Evolutionary conservation across 805 yeast species (phyloP).

Genomic region (Hanseniaspora guilliermondii): DNA sequence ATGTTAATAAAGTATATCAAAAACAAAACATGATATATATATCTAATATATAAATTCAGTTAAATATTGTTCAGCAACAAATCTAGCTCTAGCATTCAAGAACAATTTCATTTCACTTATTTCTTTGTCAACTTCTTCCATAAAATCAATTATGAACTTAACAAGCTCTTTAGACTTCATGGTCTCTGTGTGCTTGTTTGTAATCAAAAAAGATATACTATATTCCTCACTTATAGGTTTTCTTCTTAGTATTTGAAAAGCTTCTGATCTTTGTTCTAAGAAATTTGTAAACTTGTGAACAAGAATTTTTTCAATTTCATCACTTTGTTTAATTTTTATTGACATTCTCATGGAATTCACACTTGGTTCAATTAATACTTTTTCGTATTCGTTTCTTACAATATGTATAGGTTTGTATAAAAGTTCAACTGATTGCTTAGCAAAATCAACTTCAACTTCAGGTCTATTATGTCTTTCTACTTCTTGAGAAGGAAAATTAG

Average conservation of each 20-base stretch:
- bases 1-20: no score
- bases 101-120: slow-evolving; percentile 96
- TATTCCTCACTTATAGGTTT: slow-evolving; percentile 71
- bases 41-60: slow-evolving; percentile 62
- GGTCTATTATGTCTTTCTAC: slow-evolving; percentile 97
- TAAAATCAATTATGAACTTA: slow-evolving; percentile 92
- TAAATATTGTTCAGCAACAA: slow-evolving; percentile 89
- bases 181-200: slow-evolving; percentile 88
- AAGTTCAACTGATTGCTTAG: slow-evolving; percentile 65
- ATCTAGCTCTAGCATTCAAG: slow-evolving; percentile 93
- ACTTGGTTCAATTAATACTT: slow-evolving; percentile 84
- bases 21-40: not conserved
- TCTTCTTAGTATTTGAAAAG: slow-evolving; percentile 82
- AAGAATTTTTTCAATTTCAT: slow-evolving; percentile 86
- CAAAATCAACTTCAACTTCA: slow-evolving; percentile 86
- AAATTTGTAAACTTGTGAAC: slow-evolving; percentile 92
- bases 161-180: slow-evolving; percentile 92
- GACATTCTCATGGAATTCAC: slow-evolving; percentile 85
- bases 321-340: slow-evolving; percentile 90
- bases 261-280: slow-evolving; percentile 89
- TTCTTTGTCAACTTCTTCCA: slow-evolving; percentile 98
- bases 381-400: slow-evolving; percentile 86
- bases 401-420: slow-evolving; percentile 78
- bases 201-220: slow-evolving; percentile 83
- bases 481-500: slow-evolving; percentile 86